These are phyloP conservation scores for Saraca asoca DNA, from an alignment of 331 rosid species.

Conservation along the genomic window DNA sequence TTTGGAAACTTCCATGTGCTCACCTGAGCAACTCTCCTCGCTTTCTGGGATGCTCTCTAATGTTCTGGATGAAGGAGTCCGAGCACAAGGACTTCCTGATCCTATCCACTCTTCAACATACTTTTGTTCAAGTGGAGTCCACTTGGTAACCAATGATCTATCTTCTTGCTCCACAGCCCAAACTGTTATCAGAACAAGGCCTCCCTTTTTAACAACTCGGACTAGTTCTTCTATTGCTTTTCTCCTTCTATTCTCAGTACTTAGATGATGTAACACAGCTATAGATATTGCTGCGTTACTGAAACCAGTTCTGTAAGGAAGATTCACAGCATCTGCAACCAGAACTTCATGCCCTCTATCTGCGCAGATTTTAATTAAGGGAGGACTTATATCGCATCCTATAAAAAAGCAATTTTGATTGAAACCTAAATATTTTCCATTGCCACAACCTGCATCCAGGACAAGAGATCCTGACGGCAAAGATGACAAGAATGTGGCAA, in stretches of 20 bases:
- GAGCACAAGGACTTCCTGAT: conserved; percentile 65
- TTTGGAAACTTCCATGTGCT: conserved; percentile 35
- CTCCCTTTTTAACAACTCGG: conserved; percentile 88
- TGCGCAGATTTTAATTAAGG: conserved; percentile 73
- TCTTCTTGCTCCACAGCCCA: conserved; percentile 99
- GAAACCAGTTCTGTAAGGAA: conserved; percentile 79
- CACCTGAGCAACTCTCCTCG: conserved; percentile 51
- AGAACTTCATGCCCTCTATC: conserved; percentile 83
- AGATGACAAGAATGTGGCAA: conserved; percentile 72
- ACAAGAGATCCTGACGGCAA: conserved; percentile 74
- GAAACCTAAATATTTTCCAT: conserved; percentile 81
- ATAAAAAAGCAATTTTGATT: conserved; percentile 63
- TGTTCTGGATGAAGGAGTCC: conserved; percentile 49
- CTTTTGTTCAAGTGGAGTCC: conserved; percentile 80
- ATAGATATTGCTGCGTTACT: conserved; percentile 91
- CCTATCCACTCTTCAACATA: conserved; percentile 91
- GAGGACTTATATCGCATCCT: conserved; percentile 83
- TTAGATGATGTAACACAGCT: conserved; percentile 91
- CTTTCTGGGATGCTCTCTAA: conserved; percentile 84
- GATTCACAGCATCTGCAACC: conserved; percentile 88
- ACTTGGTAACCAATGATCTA: conserved; percentile 59
- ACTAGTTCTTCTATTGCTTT: conserved; percentile 84
- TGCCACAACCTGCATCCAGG: conserved; percentile 94
- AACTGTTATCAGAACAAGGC: conserved; percentile 82
- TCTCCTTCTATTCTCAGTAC: conserved; percentile 77